Percentiles rank a stretch among this genome's conserved stretches.
Conservation (phyloP, 1,139 yeast species). For the Blastobotrys serpentis region DNA sequence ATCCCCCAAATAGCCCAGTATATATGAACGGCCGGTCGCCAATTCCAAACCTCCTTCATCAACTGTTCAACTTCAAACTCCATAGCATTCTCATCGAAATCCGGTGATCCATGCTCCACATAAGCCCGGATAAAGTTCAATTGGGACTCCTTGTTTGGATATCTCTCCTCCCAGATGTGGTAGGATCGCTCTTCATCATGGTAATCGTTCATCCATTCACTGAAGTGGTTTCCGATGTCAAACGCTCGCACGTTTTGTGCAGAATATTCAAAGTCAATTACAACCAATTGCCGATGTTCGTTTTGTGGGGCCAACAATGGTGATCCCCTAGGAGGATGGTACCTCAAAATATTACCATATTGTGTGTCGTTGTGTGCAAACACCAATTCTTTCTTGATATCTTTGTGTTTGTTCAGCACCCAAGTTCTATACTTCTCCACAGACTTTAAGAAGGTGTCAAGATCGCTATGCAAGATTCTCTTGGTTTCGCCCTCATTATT, state of each 20-base stretch:
- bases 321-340: conserved; percentile 45
- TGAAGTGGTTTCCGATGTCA: conserved; percentile 84
- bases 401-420: conserved; percentile 57
- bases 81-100: conserved; percentile 39
- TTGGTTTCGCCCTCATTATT: conserved; percentile 24
- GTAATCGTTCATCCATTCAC: conserved; percentile 97
- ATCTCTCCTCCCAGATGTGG: conserved; percentile 53
- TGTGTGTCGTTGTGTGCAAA: conserved; percentile 97
- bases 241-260: conserved; percentile 91
- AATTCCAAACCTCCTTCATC: conserved; percentile 62
- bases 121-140: conserved; percentile 72
- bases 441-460: conserved; percentile 49
- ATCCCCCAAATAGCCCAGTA: conserved; percentile 94
- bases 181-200: conserved; percentile 65
- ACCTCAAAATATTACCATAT: conserved; percentile 72
- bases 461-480: conserved; percentile 42
- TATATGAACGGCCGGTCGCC: conserved; percentile 80
- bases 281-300: conserved; percentile 78
- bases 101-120: conserved; percentile 46
- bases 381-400: conserved; percentile 52
- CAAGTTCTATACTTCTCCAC: conserved; percentile 57
- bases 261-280: conserved; percentile 93
- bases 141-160: conserved; percentile 68
- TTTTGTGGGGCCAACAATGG: conserved; percentile 42
- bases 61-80: conserved; percentile 58